phyloP scores from a whole-genome alignment of 2,329 filamentous ascomycete genomes.

The Didymella segeticola region DNA sequence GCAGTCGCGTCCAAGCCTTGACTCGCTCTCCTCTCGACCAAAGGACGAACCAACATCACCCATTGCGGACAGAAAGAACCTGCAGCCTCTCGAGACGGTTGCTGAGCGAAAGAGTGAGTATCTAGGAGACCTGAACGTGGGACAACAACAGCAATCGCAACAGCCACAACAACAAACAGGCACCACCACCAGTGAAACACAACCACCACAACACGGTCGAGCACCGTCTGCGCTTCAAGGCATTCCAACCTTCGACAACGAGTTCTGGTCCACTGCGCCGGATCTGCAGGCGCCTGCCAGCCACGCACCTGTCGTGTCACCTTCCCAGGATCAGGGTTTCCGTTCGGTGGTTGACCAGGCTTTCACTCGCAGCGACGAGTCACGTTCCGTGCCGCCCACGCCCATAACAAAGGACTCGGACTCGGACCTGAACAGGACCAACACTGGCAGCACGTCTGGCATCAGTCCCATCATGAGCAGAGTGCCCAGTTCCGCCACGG shows the following conservation, averaged over 20 bases:
- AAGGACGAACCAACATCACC: slow-evolving; percentile 30
- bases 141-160: slow-evolving; percentile 15
- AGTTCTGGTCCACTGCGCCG: slow-evolving; percentile 35
- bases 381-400: slow-evolving; percentile 59
- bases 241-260: slow-evolving; percentile 34
- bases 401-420: slow-evolving; percentile 55
- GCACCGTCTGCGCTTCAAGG: slow-evolving; percentile 26
- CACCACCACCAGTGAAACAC: no score
- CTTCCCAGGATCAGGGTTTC: slow-evolving; percentile 36
- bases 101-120: slow-evolving; percentile 67
- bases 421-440: slow-evolving; percentile 61
- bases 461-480: slow-evolving; percentile 71
- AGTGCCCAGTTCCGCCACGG: slow-evolving; percentile 55
- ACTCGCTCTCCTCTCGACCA: slow-evolving; percentile 52
- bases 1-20: slow-evolving; percentile 60
- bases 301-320: slow-evolving; percentile 23
- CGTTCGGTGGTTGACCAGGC: slow-evolving; percentile 67
- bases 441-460: slow-evolving; percentile 67
- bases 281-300: slow-evolving; percentile 20
- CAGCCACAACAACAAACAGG: no score
- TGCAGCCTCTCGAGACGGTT: slow-evolving; percentile 58
- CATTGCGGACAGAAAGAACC: slow-evolving; percentile 28
- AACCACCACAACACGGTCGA: slow-evolving; percentile 16
- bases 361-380: slow-evolving; percentile 66
- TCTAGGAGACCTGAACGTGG: slow-evolving; percentile 52